Percentiles rank a stretch among this genome's conserved stretches.
phyloP scores from a whole-genome alignment of 345 rosid genomes.

The Hibiscus trionum region DNA sequence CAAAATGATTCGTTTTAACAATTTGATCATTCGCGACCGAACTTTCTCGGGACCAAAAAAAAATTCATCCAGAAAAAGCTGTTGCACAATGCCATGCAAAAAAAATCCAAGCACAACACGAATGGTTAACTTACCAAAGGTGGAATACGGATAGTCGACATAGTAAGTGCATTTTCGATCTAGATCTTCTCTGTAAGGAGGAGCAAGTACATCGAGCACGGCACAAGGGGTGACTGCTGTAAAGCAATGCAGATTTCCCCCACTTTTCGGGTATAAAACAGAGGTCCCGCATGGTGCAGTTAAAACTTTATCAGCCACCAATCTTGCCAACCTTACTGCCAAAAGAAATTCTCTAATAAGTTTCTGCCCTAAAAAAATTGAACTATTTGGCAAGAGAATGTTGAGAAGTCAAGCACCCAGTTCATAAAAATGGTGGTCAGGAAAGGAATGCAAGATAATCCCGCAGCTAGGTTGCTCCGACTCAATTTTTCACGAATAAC shows the following conservation, averaged over 20 bases:
- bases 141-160: slow-evolving; percentile 62
- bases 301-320: slow-evolving; percentile 52
- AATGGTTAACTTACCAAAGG: slow-evolving; percentile 37
- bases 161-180: slow-evolving; percentile 84
- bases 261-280: slow-evolving; percentile 62
- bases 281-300: slow-evolving; percentile 62
- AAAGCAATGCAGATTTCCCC: slow-evolving; percentile 91
- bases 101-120: neutral
- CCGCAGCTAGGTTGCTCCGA: neutral
- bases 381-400: neutral
- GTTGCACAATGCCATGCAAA: neutral
- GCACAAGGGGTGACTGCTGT: slow-evolving; percentile 89
- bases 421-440: neutral
- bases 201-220: slow-evolving; percentile 81
- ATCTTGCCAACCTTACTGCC: slow-evolving; percentile 68
- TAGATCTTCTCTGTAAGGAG: slow-evolving; percentile 66
- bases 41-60: neutral
- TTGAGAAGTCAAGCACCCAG: neutral
- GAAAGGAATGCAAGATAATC: neutral
- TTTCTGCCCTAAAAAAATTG: neutral
- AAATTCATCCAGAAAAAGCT: neutral
- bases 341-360: slow-evolving; percentile 4
- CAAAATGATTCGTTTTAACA: neutral
- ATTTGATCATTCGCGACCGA: neutral
- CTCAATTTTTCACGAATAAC: neutral